Evolutionary conservation across 805 yeast genomes (phyloP), one percentile per base, ranked within the genome.

Genomic region (Nakazawaea anatomiae): DNA sequence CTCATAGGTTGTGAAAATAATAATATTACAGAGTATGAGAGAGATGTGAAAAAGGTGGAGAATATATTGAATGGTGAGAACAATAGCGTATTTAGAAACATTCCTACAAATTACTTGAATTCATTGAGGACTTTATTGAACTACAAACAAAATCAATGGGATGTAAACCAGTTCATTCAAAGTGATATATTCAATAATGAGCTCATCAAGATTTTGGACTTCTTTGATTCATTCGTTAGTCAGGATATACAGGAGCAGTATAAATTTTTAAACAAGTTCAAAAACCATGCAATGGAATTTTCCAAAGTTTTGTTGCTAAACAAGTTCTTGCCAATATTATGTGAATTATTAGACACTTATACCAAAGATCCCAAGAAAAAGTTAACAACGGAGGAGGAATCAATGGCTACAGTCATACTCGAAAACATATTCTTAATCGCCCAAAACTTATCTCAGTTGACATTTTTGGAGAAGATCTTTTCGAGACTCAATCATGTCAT

Each of bases 121-220:
- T 68, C 78, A 0, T 71, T 82, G 47, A 74, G 83, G 1, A 73
- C 71, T 42, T 60, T 89, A 47, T 67, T 90, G 12, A 56, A 70
- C 77, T 57, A 74, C 82, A 60, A 74, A 74, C 57, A 79, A 89
- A 4, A 65, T 73, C 43, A 80, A 80, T 55, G 71, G 92, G 62
- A 82, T 44, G 72, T 91, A 44, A 79, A 82, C 57, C 85, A 82
- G 46, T 78, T 94, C 54, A 76, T 87, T n/a, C 78, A 80, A 9
- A 80, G 89, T 8, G 80, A 76, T 38, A 87, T 80, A 58, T 92
- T 91, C 66, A 87, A 89, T 67, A 91, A 89, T 55, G 88, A 92
- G 47, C 70, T 90, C 46, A 81, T 92, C 47, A 85, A 86, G 60
- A 84, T 95, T 3, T 75, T 92, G 71, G 81, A 85, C 64, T 84